Evolutionary conservation across 2,329 filamentous ascomycete genomes (phyloP).

Genomic region (Dactylellina leptospora): DNA sequence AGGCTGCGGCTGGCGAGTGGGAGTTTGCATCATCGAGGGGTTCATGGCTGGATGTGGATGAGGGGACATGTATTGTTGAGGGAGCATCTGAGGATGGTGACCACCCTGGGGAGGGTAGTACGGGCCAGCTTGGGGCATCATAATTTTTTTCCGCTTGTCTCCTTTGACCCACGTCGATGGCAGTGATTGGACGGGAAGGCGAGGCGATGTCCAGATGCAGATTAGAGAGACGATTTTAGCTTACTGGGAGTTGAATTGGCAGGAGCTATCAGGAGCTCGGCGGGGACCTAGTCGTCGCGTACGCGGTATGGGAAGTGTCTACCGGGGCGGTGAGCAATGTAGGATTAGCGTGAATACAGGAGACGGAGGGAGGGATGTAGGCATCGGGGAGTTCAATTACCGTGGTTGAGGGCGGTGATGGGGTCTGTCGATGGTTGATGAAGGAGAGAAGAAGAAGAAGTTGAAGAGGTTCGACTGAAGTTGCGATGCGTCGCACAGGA

Average conservation of each 20-base stretch:
- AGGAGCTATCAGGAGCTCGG: conserved; percentile 42
- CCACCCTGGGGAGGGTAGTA: conserved; percentile 21
- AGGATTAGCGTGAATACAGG: too few species aligned
- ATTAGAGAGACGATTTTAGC: conserved; percentile 16
- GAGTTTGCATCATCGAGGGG: conserved; percentile 45
- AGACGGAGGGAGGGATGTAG: too few species aligned
- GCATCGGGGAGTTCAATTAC: too few species aligned
- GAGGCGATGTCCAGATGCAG: conserved; percentile 46
- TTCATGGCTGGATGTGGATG: conserved; percentile 34
- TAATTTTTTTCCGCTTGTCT: conserved; percentile 3
- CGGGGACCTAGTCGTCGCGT: not conserved
- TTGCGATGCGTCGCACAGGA: too few species aligned
- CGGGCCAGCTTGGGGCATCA: conserved; percentile 40
- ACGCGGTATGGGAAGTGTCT: too few species aligned
- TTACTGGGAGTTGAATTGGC: conserved; percentile 25
- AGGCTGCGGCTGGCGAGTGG: conserved; percentile 18
- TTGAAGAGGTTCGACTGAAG: too few species aligned
- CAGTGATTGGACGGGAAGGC: conserved; percentile 41
- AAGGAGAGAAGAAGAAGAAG: too few species aligned
- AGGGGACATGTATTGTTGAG: conserved; percentile 46
- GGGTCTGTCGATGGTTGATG: too few species aligned
- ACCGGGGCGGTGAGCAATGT: too few species aligned
- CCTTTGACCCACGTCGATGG: not conserved
- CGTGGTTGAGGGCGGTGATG: too few species aligned
- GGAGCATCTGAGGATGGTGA: conserved; percentile 23